These are phyloP conservation scores for Lentinula lateritia DNA, from an alignment of 768 basidiomycete species.

Conservation along the genomic window DNA sequence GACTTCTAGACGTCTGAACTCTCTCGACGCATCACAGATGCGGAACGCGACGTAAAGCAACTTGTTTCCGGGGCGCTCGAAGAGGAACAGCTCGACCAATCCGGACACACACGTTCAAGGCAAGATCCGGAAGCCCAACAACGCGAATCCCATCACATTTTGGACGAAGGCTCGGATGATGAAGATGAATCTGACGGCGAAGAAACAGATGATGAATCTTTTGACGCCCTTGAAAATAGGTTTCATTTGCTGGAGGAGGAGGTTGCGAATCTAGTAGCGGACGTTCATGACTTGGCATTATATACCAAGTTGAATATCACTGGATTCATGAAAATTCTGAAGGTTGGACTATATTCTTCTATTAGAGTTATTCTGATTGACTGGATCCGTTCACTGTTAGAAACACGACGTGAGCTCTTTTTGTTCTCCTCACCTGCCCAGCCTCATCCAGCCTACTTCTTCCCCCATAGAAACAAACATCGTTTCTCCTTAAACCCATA, in stretches of 20 bases:
- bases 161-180: slow-evolving; percentile 70
- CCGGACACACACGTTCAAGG: slow-evolving; percentile 1
- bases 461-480: slow-evolving; percentile 81
- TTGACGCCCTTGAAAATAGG: slow-evolving; percentile 76
- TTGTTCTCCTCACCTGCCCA: neutral
- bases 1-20: slow-evolving; percentile 68
- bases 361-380: slow-evolving; percentile 4
- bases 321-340: slow-evolving; percentile 97
- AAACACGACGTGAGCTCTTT: slow-evolving; percentile 80
- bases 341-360: slow-evolving; percentile 38
- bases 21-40: slow-evolving; percentile 71
- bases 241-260: slow-evolving; percentile 90
- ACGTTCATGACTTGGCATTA: slow-evolving; percentile 85
- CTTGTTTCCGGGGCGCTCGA: slow-evolving; percentile 44
- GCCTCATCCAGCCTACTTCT: slow-evolving; percentile 5
- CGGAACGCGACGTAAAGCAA: slow-evolving; percentile 74
- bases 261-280: slow-evolving; percentile 90
- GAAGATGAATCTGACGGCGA: slow-evolving; percentile 45
- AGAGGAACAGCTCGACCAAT: slow-evolving; percentile 34
- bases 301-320: slow-evolving; percentile 97
- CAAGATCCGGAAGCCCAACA: slow-evolving; percentile 56
- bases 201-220: slow-evolving; percentile 45
- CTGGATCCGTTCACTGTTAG: slow-evolving; percentile 26
- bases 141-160: slow-evolving; percentile 33
- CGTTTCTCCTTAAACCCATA: slow-evolving; percentile 69